phyloP scores from a whole-genome alignment of 169 alveolate genomes.

The Besnoitia besnoiti region DNA sequence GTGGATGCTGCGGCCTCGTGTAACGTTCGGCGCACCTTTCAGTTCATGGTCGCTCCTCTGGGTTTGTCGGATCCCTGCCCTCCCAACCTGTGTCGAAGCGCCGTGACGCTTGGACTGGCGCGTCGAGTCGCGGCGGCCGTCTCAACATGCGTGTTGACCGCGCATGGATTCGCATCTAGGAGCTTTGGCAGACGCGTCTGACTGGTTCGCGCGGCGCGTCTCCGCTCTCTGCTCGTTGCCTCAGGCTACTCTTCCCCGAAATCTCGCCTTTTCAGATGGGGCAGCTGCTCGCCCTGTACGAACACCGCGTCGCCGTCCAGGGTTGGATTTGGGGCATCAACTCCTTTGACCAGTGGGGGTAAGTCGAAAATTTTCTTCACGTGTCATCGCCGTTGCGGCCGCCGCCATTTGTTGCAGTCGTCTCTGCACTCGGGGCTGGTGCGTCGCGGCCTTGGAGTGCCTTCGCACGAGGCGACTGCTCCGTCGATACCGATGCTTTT shows the following conservation, averaged over 20 bases:
- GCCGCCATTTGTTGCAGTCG: background rate
- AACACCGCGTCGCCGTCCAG: constrained; percentile 96
- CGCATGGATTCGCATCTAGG: too few species aligned
- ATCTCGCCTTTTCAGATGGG: constrained; percentile 82
- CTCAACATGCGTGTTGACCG: too few species aligned
- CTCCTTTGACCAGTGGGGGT: constrained; percentile 98
- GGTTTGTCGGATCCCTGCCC: too few species aligned
- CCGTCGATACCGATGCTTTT: background rate
- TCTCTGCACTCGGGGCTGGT: background rate
- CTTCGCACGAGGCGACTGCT: background rate
- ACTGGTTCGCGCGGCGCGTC: too few species aligned
- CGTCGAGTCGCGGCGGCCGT: too few species aligned
- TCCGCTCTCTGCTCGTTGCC: too few species aligned
- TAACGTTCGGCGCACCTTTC: too few species aligned
- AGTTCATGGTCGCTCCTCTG: too few species aligned
- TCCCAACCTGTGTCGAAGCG: too few species aligned
- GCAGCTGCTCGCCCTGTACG: constrained; percentile 95
- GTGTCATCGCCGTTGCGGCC: background rate
- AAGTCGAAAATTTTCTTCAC: background rate
- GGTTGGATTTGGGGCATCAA: constrained; percentile 96
- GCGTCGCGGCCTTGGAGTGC: background rate
- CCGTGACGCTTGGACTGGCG: too few species aligned
- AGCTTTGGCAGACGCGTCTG: too few species aligned
- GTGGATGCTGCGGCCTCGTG: background rate
- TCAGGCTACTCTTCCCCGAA: constrained; percentile 67